Evolutionary conservation across 768 basidiomycete species (phyloP).

Genomic region (Cyclocybe cylindracea): DNA sequence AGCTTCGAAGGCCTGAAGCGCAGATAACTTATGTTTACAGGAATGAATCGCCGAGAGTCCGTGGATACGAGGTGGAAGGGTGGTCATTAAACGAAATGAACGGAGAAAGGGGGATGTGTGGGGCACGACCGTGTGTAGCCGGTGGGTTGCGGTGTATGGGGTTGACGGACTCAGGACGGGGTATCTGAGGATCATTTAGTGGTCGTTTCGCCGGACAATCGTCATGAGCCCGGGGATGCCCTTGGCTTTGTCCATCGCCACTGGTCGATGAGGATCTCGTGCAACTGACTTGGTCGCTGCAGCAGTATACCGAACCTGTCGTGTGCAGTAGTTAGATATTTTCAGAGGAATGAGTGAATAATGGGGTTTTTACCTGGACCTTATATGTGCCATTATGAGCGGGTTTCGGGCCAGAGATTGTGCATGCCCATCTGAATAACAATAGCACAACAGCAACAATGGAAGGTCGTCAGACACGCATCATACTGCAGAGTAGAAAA

Average conservation of each 20-base stretch:
- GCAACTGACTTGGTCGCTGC: constrained; percentile 52
- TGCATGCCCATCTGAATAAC: constrained; percentile 61
- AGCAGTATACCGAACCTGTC: constrained; percentile 65
- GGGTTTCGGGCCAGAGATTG: constrained; percentile 55
- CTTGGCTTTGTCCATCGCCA: constrained; percentile 59
- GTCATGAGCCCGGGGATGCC: constrained; percentile 79
- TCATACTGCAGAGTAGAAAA: background rate
- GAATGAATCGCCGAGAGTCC: background rate
- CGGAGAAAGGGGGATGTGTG: too few relatives aligned
- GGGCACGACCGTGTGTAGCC: background rate
- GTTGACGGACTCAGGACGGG: background rate
- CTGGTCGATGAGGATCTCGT: constrained; percentile 61
- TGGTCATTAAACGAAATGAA: background rate
- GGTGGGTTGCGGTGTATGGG: constrained; percentile 1
- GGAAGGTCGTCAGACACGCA: background rate
- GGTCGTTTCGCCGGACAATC: constrained; percentile 47
- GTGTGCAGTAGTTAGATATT: background rate
- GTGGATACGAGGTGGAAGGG: background rate
- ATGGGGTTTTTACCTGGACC: constrained; percentile 51
- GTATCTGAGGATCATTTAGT: constrained; percentile 9
- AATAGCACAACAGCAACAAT: constrained; percentile 1
- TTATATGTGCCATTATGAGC: constrained; percentile 52
- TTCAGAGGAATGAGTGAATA: background rate
- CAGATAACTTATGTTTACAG: constrained; percentile 2
- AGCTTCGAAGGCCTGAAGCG: background rate